phyloP scores from a whole-genome alignment of 2,329 filamentous ascomycete genomes.

The Scedosporium aurantiacum region DNA sequence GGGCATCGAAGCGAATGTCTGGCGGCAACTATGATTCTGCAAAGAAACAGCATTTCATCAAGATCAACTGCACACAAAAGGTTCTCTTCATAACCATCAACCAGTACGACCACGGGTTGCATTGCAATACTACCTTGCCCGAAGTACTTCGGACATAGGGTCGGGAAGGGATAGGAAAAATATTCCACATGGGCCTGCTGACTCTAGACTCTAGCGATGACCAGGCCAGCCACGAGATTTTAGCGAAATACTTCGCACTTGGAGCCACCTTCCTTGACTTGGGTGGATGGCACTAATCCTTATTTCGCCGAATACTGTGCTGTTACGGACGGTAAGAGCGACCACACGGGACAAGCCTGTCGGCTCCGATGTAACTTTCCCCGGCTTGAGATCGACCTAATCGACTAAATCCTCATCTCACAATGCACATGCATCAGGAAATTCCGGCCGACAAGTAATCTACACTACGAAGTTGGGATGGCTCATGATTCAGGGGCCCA shows the following conservation, averaged over 20 bases:
- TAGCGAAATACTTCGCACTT: neutral
- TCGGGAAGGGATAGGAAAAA: neutral
- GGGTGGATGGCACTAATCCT: neutral
- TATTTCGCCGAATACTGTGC: neutral
- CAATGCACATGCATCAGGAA: neutral
- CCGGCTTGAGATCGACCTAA: neutral
- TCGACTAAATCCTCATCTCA: neutral
- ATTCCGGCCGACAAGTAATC: no score
- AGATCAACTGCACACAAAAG: no score
- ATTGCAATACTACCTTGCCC: no score
- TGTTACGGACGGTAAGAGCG: neutral
- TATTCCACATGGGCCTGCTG: neutral
- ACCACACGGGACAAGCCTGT: neutral
- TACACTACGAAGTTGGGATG: no score
- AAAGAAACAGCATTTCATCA: no score
- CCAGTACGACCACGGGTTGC: no score
- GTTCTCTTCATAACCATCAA: no score
- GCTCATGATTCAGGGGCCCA: neutral
- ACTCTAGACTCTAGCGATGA: neutral
- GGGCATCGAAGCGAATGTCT: no score
- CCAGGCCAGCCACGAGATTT: neutral
- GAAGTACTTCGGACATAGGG: no score
- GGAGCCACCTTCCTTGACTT: neutral
- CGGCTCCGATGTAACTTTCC: neutral
- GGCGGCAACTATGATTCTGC: no score